Evolutionary conservation across 305 asterid species (phyloP).

Genomic region (Galium porrigens): DNA sequence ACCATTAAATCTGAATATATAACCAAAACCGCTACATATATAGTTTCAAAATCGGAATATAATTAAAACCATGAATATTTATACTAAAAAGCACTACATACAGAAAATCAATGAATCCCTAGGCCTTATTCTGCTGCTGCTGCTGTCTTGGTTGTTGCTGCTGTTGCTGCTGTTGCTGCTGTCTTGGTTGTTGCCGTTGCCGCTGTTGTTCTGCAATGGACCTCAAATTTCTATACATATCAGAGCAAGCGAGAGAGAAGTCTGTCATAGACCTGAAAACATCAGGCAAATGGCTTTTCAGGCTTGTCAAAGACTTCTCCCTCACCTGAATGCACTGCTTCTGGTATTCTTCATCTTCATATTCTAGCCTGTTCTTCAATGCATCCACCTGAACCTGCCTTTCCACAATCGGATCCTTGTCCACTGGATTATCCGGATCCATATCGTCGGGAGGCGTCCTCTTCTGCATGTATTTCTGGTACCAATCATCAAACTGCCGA

Average conservation of each 20-base stretch:
- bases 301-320: constrained; percentile 59
- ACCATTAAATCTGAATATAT: too few relatives aligned
- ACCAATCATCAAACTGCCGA: constrained; percentile 67
- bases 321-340: constrained; percentile 72
- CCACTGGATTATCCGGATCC: constrained; percentile 45
- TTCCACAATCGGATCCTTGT: constrained; percentile 34
- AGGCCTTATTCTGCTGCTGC: constrained; percentile 21
- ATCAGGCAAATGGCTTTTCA: constrained; percentile 69
- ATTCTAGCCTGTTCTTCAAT: constrained; percentile 45
- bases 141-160: too few relatives aligned
- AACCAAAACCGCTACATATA: not conserved
- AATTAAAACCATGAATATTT: not conserved
- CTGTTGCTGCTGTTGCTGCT: constrained; percentile 8
- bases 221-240: constrained; percentile 59
- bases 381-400: constrained; percentile 43
- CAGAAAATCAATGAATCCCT: not conserved
- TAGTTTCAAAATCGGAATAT: constrained; percentile 7
- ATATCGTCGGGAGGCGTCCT: constrained; percentile 49
- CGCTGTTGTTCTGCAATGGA: constrained; percentile 22
- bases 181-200: not conserved
- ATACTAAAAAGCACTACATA: not conserved
- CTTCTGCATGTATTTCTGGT: constrained; percentile 50
- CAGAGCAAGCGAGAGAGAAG: constrained; percentile 71
- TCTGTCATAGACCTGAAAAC: constrained; percentile 54
- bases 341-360: constrained; percentile 54